Conservation (phyloP, 108 stramenopile genomes). For the Skeletonema costatum region DNA sequence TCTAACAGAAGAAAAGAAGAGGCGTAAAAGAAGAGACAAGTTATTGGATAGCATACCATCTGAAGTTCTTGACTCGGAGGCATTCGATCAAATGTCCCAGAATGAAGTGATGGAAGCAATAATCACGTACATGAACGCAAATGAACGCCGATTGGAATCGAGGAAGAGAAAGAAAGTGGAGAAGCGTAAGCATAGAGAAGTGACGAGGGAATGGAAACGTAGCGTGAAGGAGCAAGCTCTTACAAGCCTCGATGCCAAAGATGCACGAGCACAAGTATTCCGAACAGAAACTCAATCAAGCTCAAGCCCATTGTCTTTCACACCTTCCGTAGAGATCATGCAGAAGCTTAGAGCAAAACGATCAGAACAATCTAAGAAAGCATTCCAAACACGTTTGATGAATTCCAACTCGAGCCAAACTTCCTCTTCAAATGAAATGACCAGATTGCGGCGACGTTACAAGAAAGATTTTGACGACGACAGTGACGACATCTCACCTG, state of each 20-base stretch:
- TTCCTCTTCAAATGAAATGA: constrained; percentile 7
- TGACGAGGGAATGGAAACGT: constrained; percentile 26
- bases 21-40: constrained; percentile 23
- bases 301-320: constrained; percentile 25
- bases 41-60: constrained; percentile 34
- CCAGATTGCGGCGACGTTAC: constrained; percentile 14
- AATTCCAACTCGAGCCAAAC: constrained; percentile 34
- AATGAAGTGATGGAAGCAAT: constrained; percentile 74
- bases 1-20: constrained; percentile 14
- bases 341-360: constrained; percentile 16
- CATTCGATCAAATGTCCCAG: constrained; percentile 57
- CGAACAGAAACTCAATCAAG: constrained; percentile 12
- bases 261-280: constrained; percentile 16
- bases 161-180: constrained; percentile 35
- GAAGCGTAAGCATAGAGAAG: constrained; percentile 27
- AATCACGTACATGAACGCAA: constrained; percentile 45
- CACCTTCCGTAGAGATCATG: constrained; percentile 34
- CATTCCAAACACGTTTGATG: constrained; percentile 56
- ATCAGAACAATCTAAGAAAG: constrained; percentile 56
- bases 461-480: constrained; percentile 1
- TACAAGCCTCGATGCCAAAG: constrained; percentile 12
- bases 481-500: constrained; percentile 22
- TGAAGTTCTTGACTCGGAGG: constrained; percentile 52
- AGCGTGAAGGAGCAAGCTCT: constrained; percentile 5
- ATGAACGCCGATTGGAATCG: constrained; percentile 47